These are phyloP conservation scores for Neonectria coccinea DNA, from an alignment of 2,329 filamentous ascomycete genomes.

Conservation along the genomic window DNA sequence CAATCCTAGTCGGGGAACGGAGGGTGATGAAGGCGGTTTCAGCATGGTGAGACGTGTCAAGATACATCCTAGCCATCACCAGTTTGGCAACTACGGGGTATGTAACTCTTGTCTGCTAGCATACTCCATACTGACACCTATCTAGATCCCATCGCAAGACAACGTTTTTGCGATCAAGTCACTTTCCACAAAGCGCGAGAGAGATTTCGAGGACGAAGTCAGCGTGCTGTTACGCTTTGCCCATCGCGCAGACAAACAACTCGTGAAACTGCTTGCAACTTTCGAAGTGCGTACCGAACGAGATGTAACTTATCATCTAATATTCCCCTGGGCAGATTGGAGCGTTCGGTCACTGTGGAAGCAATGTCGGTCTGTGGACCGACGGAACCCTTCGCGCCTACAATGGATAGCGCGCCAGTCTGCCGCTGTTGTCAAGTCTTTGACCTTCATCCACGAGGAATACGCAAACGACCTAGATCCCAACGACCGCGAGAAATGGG, in stretches of 20 bases:
- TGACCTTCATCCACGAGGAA: neutral
- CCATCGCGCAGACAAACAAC: neutral
- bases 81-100: neutral
- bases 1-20: neutral
- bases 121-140: neutral
- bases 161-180: neutral
- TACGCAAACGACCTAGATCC: neutral
- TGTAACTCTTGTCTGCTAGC: neutral
- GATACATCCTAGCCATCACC: neutral
- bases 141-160: neutral
- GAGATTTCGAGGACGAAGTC: neutral
- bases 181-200: neutral
- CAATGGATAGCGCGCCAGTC: neutral
- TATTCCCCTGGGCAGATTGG: slow-evolving; percentile 8
- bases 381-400: neutral
- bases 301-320: neutral
- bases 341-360: neutral
- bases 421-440: neutral
- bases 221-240: neutral
- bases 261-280: slow-evolving; percentile 6
- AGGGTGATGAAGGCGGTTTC: neutral
- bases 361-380: neutral
- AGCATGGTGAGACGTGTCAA: neutral
- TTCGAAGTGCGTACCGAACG: neutral
- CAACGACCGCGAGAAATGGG: neutral